phyloP scores from a whole-genome alignment of 441 rosid genomes.

The Flueggea neowawraea region DNA sequence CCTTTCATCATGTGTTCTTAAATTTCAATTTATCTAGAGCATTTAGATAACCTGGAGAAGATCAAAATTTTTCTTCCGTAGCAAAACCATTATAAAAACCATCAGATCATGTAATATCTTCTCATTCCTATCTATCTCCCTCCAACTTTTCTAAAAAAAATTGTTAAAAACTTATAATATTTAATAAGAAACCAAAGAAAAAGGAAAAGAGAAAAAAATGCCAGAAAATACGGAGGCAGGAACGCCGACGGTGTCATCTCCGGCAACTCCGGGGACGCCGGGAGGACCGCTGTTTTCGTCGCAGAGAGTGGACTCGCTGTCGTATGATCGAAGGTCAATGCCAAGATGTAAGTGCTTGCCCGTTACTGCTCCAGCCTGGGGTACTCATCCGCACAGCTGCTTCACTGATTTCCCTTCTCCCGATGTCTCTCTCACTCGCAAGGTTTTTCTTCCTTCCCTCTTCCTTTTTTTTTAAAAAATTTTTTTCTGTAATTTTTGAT shows the following conservation, averaged over 20 bases:
- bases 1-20: slow-evolving; percentile 2
- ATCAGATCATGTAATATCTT: slow-evolving; percentile 48
- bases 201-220: slow-evolving; percentile 25
- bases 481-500: neutral
- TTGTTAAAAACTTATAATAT: neutral
- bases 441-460: slow-evolving; percentile 38
- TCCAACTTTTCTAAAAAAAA: slow-evolving; percentile 8
- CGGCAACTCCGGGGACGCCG: slow-evolving; percentile 88
- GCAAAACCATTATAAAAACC: slow-evolving; percentile 43
- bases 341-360: slow-evolving; percentile 91
- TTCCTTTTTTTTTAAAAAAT: neutral
- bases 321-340: slow-evolving; percentile 85
- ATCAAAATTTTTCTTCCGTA: slow-evolving; percentile 33
- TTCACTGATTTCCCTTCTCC: slow-evolving; percentile 71
- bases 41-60: slow-evolving; percentile 33
- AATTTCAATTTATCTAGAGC: neutral
- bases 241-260: slow-evolving; percentile 56
- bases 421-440: slow-evolving; percentile 83
- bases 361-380: slow-evolving; percentile 68
- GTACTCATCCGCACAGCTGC: slow-evolving; percentile 58
- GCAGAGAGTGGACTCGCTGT: slow-evolving; percentile 76
- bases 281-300: slow-evolving; percentile 81
- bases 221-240: slow-evolving; percentile 38
- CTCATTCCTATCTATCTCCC: neutral
- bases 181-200: neutral